Evolutionary conservation across 73 alveolate genomes (phyloP).

Genomic region (Blepharisma stoltei): DNA sequence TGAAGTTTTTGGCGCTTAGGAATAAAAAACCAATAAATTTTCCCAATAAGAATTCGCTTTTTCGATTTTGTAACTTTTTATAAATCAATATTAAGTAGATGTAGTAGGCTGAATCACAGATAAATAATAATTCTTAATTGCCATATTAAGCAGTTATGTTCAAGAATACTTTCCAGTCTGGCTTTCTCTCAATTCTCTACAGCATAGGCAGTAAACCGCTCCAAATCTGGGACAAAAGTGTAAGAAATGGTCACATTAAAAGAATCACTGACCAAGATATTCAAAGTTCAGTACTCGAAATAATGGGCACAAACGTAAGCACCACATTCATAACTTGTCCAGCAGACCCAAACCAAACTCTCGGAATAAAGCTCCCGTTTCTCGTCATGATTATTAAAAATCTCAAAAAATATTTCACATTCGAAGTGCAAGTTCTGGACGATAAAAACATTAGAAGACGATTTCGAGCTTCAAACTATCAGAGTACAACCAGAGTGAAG

Average conservation of each 20-base stretch:
- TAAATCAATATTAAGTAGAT: no score
- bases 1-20: no score
- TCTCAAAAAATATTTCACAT: slow-evolving; percentile 94
- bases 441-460: slow-evolving; percentile 96
- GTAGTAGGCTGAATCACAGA: no score
- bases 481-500: slow-evolving; percentile 92
- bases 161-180: slow-evolving; percentile 91
- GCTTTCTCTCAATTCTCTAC: slow-evolving; percentile 91
- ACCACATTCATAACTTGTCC: slow-evolving; percentile 94
- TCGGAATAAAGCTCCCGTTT: slow-evolving; percentile 96
- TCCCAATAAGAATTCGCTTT: no score
- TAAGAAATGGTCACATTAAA: slow-evolving; percentile 94
- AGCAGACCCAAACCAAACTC: slow-evolving; percentile 89
- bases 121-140: no score
- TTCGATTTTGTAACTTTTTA: no score
- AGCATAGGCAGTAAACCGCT: slow-evolving; percentile 93
- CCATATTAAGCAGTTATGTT: slow-evolving; percentile 53
- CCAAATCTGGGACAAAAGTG: slow-evolving; percentile 92
- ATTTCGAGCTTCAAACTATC: slow-evolving; percentile 96
- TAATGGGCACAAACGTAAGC: slow-evolving; percentile 95
- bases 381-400: slow-evolving; percentile 93
- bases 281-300: slow-evolving; percentile 92
- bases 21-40: no score
- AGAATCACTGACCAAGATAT: slow-evolving; percentile 96
- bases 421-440: slow-evolving; percentile 96